Conservation (phyloP, 225 moss, liverwort and hornwort genomes). For the Physcomitrium patens region DNA sequence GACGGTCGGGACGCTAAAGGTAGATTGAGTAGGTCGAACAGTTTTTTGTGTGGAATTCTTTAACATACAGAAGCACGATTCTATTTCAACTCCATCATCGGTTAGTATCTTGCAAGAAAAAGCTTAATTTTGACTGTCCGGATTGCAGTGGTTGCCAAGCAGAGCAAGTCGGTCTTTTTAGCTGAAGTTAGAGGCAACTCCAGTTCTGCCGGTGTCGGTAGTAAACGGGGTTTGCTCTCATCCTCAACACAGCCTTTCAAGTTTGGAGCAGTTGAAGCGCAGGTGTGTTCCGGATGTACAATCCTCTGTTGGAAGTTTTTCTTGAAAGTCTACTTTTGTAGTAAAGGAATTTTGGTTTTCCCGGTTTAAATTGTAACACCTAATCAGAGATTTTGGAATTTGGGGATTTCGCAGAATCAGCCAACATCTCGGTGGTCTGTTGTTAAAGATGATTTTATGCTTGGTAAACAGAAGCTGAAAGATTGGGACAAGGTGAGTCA, state of each 20-base stretch:
- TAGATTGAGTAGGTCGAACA: constrained; percentile 14
- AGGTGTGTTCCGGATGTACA: constrained; percentile 30
- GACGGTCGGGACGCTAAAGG: constrained; percentile 68
- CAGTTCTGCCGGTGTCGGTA: constrained; percentile 33
- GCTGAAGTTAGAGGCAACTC: constrained; percentile 62
- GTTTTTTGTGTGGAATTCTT: background rate
- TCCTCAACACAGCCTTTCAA: constrained; percentile 51
- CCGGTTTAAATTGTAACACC: background rate
- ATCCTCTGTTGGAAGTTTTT: background rate
- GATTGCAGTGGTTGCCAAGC: constrained; percentile 72
- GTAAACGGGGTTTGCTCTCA: constrained; percentile 33
- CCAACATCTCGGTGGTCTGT: constrained; percentile 69
- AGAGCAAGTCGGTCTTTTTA: constrained; percentile 83
- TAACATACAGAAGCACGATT: background rate
- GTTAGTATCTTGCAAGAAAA: background rate
- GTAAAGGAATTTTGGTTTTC: background rate
- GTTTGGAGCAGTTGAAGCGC: constrained; percentile 51
- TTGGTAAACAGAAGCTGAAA: constrained; percentile 73
- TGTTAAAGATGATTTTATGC: constrained; percentile 74
- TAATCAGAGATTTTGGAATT: constrained; percentile 5
- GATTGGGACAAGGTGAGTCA: constrained; percentile 81
- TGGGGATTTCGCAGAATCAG: constrained; percentile 38
- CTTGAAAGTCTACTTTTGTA: background rate
- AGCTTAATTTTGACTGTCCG: constrained; percentile 1
- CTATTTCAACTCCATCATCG: background rate